Conservation (phyloP, 495 filamentous ascomycete species). For the Rostrohypoxylon terebratum region DNA sequence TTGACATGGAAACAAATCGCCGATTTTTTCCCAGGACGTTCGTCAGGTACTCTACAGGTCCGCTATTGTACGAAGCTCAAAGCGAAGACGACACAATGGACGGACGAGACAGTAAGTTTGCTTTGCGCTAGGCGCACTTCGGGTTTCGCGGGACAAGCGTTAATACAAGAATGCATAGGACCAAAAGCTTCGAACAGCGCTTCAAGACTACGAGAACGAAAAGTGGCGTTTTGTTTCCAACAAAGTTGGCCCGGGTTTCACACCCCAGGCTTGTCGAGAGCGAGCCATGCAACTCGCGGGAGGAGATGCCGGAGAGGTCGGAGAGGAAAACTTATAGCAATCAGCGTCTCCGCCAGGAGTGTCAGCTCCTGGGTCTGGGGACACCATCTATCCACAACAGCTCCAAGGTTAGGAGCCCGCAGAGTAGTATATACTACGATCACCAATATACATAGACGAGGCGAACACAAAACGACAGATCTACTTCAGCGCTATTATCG, state of each 20-base stretch:
- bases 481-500: constrained; percentile 3
- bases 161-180: constrained; percentile 65
- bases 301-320: constrained; percentile 48
- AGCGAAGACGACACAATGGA: constrained; percentile 92
- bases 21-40: constrained; percentile 90
- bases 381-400: constrained; percentile 59
- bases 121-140: constrained; percentile 26
- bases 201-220: constrained; percentile 90
- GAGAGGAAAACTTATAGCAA: constrained; percentile 64
- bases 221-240: constrained; percentile 88
- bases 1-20: constrained; percentile 97
- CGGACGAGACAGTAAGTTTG: constrained; percentile 82
- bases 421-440: constrained; percentile 18
- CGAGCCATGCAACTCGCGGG: constrained; percentile 71
- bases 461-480: constrained; percentile 14
- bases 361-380: constrained; percentile 65
- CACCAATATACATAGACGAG: constrained; percentile 14
- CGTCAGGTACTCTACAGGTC: constrained; percentile 89
- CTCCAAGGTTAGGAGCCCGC: constrained; percentile 49
- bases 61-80: constrained; percentile 95
- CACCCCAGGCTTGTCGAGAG: constrained; percentile 84
- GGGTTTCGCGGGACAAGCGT: constrained; percentile 19
- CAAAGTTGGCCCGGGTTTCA: constrained; percentile 88
- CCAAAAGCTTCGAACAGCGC: constrained; percentile 78
- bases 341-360: constrained; percentile 64